A percentile compares a stretch with the other conserved stretches of the same genome.
Evolutionary conservation across 1,284 basidiomycete genomes (phyloP).

Genomic region (Schizophyllum amplum): DNA sequence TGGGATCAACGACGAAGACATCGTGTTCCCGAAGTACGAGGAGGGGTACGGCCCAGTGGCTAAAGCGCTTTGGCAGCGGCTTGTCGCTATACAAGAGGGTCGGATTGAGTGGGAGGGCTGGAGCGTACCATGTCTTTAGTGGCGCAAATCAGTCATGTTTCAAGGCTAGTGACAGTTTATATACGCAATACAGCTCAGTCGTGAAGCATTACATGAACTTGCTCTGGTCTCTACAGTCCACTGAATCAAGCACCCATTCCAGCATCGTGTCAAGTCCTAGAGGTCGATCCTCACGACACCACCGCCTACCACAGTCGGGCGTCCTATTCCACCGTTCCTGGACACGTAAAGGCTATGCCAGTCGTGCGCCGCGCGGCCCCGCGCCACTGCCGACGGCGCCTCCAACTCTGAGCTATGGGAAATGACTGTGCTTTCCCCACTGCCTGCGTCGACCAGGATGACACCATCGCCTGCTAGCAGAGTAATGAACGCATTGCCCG

Average conservation of each 20-base stretch:
- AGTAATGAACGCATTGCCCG: slow-evolving; percentile 5
- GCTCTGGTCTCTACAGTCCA: no score
- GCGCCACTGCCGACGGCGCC: slow-evolving; percentile 4
- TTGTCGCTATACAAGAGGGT: slow-evolving; percentile 64
- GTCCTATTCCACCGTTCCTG: neutral
- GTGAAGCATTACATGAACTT: no score
- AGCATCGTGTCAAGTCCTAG: no score
- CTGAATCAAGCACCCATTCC: no score
- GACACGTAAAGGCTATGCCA: neutral
- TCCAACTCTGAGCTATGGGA: slow-evolving; percentile 4
- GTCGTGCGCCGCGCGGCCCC: neutral
- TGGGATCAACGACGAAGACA: slow-evolving; percentile 42
- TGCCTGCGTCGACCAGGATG: slow-evolving; percentile 3
- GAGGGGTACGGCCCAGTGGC: slow-evolving; percentile 34
- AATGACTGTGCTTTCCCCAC: slow-evolving; percentile 5
- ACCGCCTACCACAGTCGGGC: neutral
- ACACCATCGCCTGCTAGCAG: slow-evolving; percentile 3
- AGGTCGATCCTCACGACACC: no score
- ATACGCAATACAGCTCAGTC: no score
- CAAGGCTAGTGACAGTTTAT: neutral
- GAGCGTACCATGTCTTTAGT: slow-evolving; percentile 18
- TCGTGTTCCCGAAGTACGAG: slow-evolving; percentile 38
- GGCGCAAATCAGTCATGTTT: neutral
- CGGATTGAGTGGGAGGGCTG: slow-evolving; percentile 35
- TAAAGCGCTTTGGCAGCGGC: slow-evolving; percentile 42